phyloP scores from a whole-genome alignment of 164 flowering plant genomes.

The Kingdonia uniflora region DNA sequence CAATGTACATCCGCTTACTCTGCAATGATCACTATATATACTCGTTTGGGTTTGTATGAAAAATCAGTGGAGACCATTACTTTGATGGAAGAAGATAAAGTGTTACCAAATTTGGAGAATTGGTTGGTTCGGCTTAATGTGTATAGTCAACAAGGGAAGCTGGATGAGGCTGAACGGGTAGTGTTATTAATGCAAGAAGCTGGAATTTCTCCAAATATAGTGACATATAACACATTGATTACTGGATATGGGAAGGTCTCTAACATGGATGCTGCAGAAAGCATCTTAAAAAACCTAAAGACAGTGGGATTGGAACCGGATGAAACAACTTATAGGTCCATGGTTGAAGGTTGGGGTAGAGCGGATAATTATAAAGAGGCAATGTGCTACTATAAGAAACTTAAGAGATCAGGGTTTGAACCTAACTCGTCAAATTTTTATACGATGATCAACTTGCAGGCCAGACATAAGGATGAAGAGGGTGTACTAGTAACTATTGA shows the following conservation, averaged over 20 bases:
- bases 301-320: slow-evolving; percentile 57
- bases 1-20: slow-evolving; percentile 69
- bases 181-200: slow-evolving; percentile 46
- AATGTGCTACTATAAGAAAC: slow-evolving; percentile 47
- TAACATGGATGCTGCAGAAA: slow-evolving; percentile 51
- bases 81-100: slow-evolving; percentile 45
- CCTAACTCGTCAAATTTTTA: slow-evolving; percentile 78
- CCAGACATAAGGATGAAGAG: slow-evolving; percentile 49
- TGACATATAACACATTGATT: slow-evolving; percentile 79
- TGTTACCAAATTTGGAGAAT: slow-evolving; percentile 54
- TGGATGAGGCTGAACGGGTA: slow-evolving; percentile 48
- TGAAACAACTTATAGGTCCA: slow-evolving; percentile 83
- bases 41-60: slow-evolving; percentile 53
- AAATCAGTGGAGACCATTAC: slow-evolving; percentile 64
- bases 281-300: slow-evolving; percentile 29
- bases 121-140: slow-evolving; percentile 87
- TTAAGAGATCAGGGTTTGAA: slow-evolving; percentile 44
- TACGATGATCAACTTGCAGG: slow-evolving; percentile 75
- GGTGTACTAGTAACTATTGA: slow-evolving; percentile 46
- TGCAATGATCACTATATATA: slow-evolving; percentile 81
- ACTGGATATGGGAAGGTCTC: slow-evolving; percentile 80
- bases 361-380: slow-evolving; percentile 46
- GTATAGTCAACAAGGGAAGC: slow-evolving; percentile 83
- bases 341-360: slow-evolving; percentile 96
- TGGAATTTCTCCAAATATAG: slow-evolving; percentile 53